Evolutionary conservation across 1,139 yeast genomes (phyloP).

Genomic region (Saccharomycopsis hybrid): DNA sequence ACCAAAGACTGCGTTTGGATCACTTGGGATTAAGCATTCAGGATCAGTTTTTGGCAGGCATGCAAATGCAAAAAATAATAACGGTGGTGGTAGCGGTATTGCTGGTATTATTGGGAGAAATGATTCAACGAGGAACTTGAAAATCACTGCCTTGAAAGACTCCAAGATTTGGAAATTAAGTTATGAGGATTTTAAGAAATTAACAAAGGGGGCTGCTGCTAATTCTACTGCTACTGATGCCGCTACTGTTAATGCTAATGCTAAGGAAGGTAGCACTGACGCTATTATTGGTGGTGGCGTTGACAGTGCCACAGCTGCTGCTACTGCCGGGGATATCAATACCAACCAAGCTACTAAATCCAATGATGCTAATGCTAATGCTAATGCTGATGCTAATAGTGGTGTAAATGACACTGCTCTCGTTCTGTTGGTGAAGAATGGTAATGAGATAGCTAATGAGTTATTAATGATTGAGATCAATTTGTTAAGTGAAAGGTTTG

Average conservation of each 20-base stretch:
- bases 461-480: slow-evolving; percentile 58
- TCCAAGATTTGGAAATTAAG: slow-evolving; percentile 71
- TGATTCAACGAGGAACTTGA: slow-evolving; percentile 23
- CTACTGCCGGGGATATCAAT: too few relatives aligned
- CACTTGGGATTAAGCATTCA: slow-evolving; percentile 21
- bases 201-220: slow-evolving; percentile 31
- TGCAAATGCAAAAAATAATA: neutral
- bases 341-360: slow-evolving; percentile 28
- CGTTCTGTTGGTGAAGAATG: too few relatives aligned
- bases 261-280: slow-evolving; percentile 29
- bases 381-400: too few relatives aligned
- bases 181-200: slow-evolving; percentile 36
- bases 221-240: slow-evolving; percentile 22
- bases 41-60: neutral
- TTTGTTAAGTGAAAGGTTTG: slow-evolving; percentile 67
- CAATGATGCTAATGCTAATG: too few relatives aligned
- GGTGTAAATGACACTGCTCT: slow-evolving; percentile 30
- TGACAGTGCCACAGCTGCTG: too few relatives aligned
- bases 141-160: slow-evolving; percentile 41
- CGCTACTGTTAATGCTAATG: too few relatives aligned
- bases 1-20: slow-evolving; percentile 89
- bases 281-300: neutral
- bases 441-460: slow-evolving; percentile 56
- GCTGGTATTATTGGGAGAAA: neutral
- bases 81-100: neutral